Evolutionary conservation across 192 early-diverging fungal genomes (phyloP), one percentile per base, ranked within the genome.

Genomic region (Powellomyces hirtus): DNA sequence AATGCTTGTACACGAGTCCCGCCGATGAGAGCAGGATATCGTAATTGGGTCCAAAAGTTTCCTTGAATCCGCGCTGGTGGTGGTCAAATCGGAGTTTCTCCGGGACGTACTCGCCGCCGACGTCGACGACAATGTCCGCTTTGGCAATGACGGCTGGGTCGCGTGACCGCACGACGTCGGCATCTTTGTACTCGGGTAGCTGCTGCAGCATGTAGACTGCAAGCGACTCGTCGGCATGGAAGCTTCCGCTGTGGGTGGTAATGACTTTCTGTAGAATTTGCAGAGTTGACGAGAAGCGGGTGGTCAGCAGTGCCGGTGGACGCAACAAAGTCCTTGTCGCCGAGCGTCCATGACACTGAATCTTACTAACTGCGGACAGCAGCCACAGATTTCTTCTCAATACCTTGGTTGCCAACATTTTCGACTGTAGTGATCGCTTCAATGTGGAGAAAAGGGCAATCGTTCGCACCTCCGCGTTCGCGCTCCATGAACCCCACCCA

Each of bases 1-100:
- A 98, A 73, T 97, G 94, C 77, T 96, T 97, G 89, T 98, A 98
- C 45, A 97, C 83, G 7, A 98, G 77, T 2, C 96, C 96, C n/a
- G 96, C 96, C 68, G 89, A 91, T 73, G 93, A 95, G 52, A 98
- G 85, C 56, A 89, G 94, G 46, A 84, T 75, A 69, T 84, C 66
- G 70, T 92, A 88, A 57, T 85, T 76, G 24, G 65, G 74, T 31
- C 84, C 85, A 74, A 96, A 98, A 59, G 92, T 92, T 70, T 95
- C 93, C 29, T 76, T 78, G 62, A 98, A 98, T 38, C 91, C 94
- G 59, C 95, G 88, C 78, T 98, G 95, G 72, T 98, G 95, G 73
- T 96, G 94, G 74, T 96, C 94, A 64, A 88, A 98, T 40, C 89
- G 84, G 59, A 87, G 73, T 24, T 70, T 75, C 30, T 75, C 81